Percentiles rank a stretch among this genome's conserved stretches.
These are phyloP conservation scores for Yamadazyma paraphyllophila DNA, from an alignment of 805 yeast genomes.

Conservation along the genomic window DNA sequence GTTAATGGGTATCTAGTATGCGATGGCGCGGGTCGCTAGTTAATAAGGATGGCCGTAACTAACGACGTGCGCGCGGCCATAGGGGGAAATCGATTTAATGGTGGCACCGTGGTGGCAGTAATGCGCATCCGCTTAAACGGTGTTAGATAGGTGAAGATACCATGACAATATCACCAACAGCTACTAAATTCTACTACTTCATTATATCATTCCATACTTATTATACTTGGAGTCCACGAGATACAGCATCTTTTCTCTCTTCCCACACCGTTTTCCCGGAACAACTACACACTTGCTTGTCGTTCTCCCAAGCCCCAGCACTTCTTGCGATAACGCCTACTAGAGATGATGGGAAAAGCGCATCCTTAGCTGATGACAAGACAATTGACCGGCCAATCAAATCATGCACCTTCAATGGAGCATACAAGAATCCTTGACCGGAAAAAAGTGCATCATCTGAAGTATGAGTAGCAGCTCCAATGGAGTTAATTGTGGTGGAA, in stretches of 20 bases:
- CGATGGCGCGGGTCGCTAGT: slow-evolving; percentile 5
- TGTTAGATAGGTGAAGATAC: too few relatives aligned
- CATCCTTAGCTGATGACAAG: slow-evolving; percentile 40
- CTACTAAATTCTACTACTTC: too few relatives aligned
- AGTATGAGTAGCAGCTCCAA: slow-evolving; percentile 30
- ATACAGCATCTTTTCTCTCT: slow-evolving; percentile 75
- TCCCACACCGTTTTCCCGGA: slow-evolving; percentile 97
- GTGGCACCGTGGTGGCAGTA: too few relatives aligned
- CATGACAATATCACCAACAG: too few relatives aligned
- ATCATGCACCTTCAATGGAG: slow-evolving; percentile 50
- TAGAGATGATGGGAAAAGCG: slow-evolving; percentile 44
- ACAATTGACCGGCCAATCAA: slow-evolving; percentile 70
- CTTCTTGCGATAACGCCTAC: slow-evolving; percentile 93
- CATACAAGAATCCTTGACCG: slow-evolving; percentile 39
- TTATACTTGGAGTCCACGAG: slow-evolving; percentile 42
- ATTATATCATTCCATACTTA: background rate
- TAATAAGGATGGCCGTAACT: background rate
- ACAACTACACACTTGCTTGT: slow-evolving; percentile 89
- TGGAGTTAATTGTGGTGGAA: slow-evolving; percentile 29
- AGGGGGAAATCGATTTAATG: too few relatives aligned
- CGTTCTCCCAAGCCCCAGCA: slow-evolving; percentile 97
- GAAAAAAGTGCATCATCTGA: slow-evolving; percentile 20
- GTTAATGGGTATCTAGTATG: background rate
- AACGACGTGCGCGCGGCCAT: too few relatives aligned
- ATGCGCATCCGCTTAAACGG: too few relatives aligned